Percentiles rank a stretch among this genome's conserved stretches.
Evolutionary conservation across 345 rosid species (phyloP).

Genomic region (Eucalyptus guilfoylei): DNA sequence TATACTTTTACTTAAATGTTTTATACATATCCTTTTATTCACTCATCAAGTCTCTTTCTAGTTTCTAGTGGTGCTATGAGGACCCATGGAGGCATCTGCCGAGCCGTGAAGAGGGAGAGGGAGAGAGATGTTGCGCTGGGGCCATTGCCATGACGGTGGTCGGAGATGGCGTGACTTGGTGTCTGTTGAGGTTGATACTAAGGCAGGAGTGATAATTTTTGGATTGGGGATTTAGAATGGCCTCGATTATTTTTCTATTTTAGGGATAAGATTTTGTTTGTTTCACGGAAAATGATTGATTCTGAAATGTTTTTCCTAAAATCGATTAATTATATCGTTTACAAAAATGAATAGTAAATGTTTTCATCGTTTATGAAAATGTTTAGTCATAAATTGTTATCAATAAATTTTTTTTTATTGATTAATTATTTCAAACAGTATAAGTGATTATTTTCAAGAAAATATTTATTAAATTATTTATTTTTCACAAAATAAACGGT

Average conservation of each 20-base stretch:
- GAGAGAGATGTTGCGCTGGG: not conserved
- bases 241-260: not conserved
- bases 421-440: no score
- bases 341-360: no score
- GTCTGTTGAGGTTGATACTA: not conserved
- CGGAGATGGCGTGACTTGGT: not conserved
- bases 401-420: no score
- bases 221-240: not conserved
- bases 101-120: not conserved
- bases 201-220: not conserved
- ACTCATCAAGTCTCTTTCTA: not conserved
- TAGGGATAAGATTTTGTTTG: not conserved
- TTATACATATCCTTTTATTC: not conserved
- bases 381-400: no score
- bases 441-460: rapidly evolving
- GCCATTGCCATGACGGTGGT: not conserved
- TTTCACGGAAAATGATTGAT: no score
- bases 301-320: no score
- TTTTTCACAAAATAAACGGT: rapidly evolving
- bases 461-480: no score
- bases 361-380: no score
- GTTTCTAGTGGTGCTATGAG: not conserved
- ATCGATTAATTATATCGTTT: no score
- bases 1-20: not conserved
- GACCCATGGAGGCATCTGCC: not conserved